Base-by-base conservation (phyloP, 495 filamentous ascomycete species). In the Halenospora varia region DNA sequence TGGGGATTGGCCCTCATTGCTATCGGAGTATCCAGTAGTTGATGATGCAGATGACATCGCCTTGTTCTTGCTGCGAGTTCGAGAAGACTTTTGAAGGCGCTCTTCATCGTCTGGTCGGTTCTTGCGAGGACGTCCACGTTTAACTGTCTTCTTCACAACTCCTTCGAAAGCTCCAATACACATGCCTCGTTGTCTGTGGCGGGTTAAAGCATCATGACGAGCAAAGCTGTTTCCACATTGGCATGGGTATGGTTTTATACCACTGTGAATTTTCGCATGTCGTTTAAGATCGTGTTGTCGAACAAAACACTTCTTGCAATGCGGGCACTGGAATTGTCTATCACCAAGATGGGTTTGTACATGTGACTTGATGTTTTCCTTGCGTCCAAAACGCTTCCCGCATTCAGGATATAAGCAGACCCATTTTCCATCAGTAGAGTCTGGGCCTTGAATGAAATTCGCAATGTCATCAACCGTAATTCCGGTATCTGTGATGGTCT, bases 311-410 rank as follows among this genome's bases (percentile, higher is more conserved):
- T 97, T 97, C 22, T 85, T 77, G 72, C 94, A 98, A 20, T 86
- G 81, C 49, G 89, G 87, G 68, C 94, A 98, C 65, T 85, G 83
- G 73, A 86, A 98, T 67, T 96, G 95, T 25, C 95, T 82, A 62
- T 97, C 95, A 60, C 92, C 92, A 53, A 98, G 85, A 67, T 98
- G 94, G 0, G 94, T 97, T 70, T 98, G 94, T 44, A 98, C 89
- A 69, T 98, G 94, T 9, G 91, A 93, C 66, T 93, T 95, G 75
- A 96, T 95, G 70, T 98, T 98, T 72, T 98, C 94, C 68, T 96
- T 94, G 48, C 94, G 82, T 11, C 89, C 90, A 66, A 97, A 98
- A 13, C 82, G 80, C 62, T 94, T 92, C 40, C 80, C 76, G 75
- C 94, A 98, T 11, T 83, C 83, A 2, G 87, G 83, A 64, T 82